A percentile compares a stretch with the other conserved stretches of the same genome.
Evolutionary conservation across 495 filamentous ascomycete species (phyloP).

Genomic region (Penicillium riverlandense): DNA sequence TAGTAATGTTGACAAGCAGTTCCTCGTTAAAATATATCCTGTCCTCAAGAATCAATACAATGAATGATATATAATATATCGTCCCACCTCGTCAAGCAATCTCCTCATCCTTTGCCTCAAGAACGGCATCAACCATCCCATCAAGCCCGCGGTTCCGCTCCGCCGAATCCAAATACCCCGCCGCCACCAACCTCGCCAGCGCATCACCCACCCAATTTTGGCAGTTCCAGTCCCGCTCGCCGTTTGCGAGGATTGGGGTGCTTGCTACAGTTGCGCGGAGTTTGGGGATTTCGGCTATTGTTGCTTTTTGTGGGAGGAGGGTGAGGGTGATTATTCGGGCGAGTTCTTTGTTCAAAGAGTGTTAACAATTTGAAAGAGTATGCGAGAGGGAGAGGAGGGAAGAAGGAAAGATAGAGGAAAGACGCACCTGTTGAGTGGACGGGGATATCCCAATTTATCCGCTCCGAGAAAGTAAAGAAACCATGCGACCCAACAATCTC

Average conservation of each 20-base stretch:
- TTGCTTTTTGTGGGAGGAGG: background rate
- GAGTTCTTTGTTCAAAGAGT: background rate
- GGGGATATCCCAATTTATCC: constrained; percentile 8
- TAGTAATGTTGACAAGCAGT: too few relatives aligned
- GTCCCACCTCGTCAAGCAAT: background rate
- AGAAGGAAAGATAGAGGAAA: background rate
- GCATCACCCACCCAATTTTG: constrained; percentile 23
- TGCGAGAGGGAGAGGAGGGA: background rate
- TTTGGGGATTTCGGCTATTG: background rate
- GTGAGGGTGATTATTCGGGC: constrained; percentile 5
- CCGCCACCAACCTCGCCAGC: constrained; percentile 8
- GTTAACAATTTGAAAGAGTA: too few relatives aligned
- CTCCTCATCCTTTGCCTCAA: constrained; percentile 19
- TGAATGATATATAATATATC: too few relatives aligned
- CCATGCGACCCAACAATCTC: constrained; percentile 12
- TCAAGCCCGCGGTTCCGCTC: constrained; percentile 9
- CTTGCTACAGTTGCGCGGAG: constrained; percentile 1
- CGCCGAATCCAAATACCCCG: constrained; percentile 8
- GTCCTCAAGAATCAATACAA: too few relatives aligned
- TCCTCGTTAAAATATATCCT: too few relatives aligned
- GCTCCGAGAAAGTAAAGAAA: constrained; percentile 10
- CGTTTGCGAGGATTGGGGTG: constrained; percentile 2
- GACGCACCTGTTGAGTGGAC: constrained; percentile 4
- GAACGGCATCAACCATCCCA: constrained; percentile 16
- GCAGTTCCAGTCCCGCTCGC: constrained; percentile 16